Conservation (phyloP, 768 basidiomycete genomes). For the Omphalotus guepiniiformis region DNA sequence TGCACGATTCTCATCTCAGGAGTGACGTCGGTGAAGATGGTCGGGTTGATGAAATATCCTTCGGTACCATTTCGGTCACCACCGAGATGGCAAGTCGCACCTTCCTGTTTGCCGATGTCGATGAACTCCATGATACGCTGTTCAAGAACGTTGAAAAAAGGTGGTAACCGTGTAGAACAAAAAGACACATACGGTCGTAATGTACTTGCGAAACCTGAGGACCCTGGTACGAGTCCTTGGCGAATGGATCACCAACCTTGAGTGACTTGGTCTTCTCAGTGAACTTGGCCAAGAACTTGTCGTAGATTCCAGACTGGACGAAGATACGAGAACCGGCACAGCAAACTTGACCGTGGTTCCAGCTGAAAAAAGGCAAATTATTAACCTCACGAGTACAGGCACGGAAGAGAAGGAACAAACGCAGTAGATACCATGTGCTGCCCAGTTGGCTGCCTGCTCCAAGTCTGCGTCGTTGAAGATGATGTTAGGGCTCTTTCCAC, state of each 20-base stretch:
- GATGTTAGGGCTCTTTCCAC: conserved; percentile 73
- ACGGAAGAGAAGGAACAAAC: conserved; percentile 15
- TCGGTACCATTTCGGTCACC: conserved; percentile 50
- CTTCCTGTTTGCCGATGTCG: conserved; percentile 64
- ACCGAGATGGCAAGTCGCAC: conserved; percentile 63
- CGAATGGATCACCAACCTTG: conserved; percentile 60
- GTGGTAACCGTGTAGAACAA: neutral
- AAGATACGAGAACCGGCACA: conserved; percentile 67
- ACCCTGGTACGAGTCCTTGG: conserved; percentile 50
- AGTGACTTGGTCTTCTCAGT: conserved; percentile 39
- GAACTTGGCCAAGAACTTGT: conserved; percentile 55
- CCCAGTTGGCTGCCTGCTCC: conserved; percentile 71
- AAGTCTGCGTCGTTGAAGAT: conserved; percentile 73
- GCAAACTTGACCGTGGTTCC: conserved; percentile 67
- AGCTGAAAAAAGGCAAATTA: conserved; percentile 27
- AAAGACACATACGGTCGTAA: conserved; percentile 29
- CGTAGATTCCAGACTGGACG: conserved; percentile 54
- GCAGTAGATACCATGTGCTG: conserved; percentile 69
- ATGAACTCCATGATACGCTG: conserved; percentile 80
- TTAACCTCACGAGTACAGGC: neutral
- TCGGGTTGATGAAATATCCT: conserved; percentile 70
- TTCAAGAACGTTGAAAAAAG: neutral
- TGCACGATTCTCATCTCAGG: conserved; percentile 71
- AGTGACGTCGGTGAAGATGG: conserved; percentile 65
- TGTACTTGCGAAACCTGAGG: conserved; percentile 56